Evolutionary conservation across 495 filamentous ascomycete genomes (phyloP), one percentile per base, ranked within the genome.

Genomic region (Friedmanniomyces simplex): DNA sequence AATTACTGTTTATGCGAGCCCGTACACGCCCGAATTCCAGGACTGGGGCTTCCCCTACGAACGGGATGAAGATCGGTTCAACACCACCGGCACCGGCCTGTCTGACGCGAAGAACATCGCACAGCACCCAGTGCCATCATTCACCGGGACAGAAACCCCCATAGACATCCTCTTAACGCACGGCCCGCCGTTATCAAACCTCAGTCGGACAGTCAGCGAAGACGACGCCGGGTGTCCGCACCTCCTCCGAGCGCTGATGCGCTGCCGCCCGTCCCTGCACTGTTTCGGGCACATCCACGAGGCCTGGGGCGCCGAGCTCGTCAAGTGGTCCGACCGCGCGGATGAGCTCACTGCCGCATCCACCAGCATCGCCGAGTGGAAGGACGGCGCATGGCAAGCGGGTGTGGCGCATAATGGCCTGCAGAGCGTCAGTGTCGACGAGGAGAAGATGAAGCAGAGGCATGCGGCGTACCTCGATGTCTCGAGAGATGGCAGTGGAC

Each of bases 201-300:
- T 85, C 3, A 87, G 89, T 64, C 50, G 64, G 5, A 73, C 72
- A 1, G 22, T 37, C 2, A 43, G 58, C 52, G 16, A 52, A 7
- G 28, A 70, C 20, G 67, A 74, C 47, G 77, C 76, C 20, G 85
- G 84, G 0, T 87, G 81, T 57, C 66, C 70, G 14, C 60, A 76
- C 42, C 71, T 88, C 14, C 82, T 87, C 26, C 68, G 66, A 0
- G 80, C 81, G 12, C 64, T 84, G 18, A 75, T 75, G 3, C 72
- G 71, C 13, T 70, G 77, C 3, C 64, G 73, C 46, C 85, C 84
- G 1, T 69, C 66, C 6, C 61, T 88, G 59, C 82, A 87, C 66
- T 87, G 82, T 63, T 89, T 87, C 58, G 84, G 85, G 4, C 85
- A 88, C 66, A 86, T 88, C 28, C 85, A 87, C 61, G 85, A 90